A percentile compares a stretch with the other conserved stretches of the same genome.
Evolutionary conservation across 139 green algal genomes (phyloP).

Genomic region (Coelastrella sp.): DNA sequence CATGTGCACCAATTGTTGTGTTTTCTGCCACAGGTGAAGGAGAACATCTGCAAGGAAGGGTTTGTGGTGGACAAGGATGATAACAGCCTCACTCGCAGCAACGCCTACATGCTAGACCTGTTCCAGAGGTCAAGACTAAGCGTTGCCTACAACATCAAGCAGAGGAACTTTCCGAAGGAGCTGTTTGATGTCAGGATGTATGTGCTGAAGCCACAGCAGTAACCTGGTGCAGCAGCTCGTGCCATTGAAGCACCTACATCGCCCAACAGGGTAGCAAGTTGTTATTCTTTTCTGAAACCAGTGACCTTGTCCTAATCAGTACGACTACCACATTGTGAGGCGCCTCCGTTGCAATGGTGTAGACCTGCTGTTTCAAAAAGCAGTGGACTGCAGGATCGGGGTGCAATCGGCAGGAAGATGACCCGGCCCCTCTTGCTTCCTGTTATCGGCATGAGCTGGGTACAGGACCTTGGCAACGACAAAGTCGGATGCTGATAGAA

Average conservation of each 20-base stretch:
- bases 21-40: conserved; percentile 77
- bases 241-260: neutral
- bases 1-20: neutral
- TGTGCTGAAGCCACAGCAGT: conserved; percentile 44
- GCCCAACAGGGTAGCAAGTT: neutral
- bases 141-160: conserved; percentile 67
- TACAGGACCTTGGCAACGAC: too few relatives aligned
- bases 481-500: too few relatives aligned
- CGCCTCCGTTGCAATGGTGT: too few relatives aligned
- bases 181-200: conserved; percentile 89
- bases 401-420: too few relatives aligned
- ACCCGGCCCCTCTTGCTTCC: too few relatives aligned
- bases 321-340: too few relatives aligned
- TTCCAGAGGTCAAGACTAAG: conserved; percentile 66
- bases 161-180: conserved; percentile 80
- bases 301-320: too few relatives aligned
- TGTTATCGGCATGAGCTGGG: too few relatives aligned
- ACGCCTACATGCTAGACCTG: conserved; percentile 84
- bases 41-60: conserved; percentile 91
- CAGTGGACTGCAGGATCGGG: too few relatives aligned
- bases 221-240: neutral
- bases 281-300: neutral
- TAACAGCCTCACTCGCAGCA: conserved; percentile 85
- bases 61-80: conserved; percentile 96
- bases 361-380: too few relatives aligned